Evolutionary conservation across 139 green algal species (phyloP), one percentile per base, ranked within the genome.

Genomic region (Chlorella vulgaris): DNA sequence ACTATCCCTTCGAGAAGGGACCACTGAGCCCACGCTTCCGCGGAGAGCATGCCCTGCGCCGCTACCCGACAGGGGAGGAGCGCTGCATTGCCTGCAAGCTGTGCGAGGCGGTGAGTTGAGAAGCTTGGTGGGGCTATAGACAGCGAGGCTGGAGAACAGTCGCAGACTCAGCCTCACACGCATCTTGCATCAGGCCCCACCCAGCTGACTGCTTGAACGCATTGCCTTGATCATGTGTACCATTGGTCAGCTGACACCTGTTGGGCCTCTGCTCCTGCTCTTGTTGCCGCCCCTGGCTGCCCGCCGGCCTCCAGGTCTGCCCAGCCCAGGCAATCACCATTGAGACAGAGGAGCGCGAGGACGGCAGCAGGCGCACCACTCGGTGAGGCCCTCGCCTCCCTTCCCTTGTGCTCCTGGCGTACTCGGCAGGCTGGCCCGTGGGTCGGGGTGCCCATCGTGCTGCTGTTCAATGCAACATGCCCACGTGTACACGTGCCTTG

Each of bases 1-100:
- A 99, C 87, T 99, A 99, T 86, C 97, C 97, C 28, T 99, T 99
- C 86, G 97, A 99, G 85, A 99, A 99, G 91, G 96, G 94, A 0
- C 91, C 94, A 47, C 88, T 99, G 66, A 96, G 89, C 66, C 93
- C 97, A 0, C 90, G 97, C 29, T 99, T 99, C 88, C 89, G 97
- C n/a, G 97, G 97, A n/a, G 97, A 99, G 89, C 97, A 99, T 87
- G 97, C 85, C 18, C 87, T 99, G 83, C 85, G 97, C 4, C 90
- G 97, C 2, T 99, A 99, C 86, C 93, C 96, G 26, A 99, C 94
- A 0, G 97, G 97, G 22, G 97, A 99, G 91, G 97, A 99, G 93
- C 90, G 97, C 31, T 99, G 97, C 92, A 99, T 99, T 69, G 97
- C 97, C 5, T 99, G 97, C 95, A 99, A 99, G 92, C 93, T 99